Evolutionary conservation across 768 basidiomycete species (phyloP), one percentile per base, ranked within the genome.

Genomic region (Epithele typhae): DNA sequence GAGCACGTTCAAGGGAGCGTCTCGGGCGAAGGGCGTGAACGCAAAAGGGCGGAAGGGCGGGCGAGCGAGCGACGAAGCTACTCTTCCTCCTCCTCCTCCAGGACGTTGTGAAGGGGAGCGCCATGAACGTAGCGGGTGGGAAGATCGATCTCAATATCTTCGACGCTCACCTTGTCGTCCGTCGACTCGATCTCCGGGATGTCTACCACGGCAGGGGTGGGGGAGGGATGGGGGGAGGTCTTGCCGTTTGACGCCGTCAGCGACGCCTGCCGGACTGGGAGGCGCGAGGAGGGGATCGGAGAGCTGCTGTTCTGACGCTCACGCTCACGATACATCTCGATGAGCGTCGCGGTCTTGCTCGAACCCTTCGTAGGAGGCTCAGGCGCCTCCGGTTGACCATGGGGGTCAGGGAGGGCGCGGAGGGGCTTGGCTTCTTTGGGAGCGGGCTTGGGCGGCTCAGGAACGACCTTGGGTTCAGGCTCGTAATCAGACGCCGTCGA

Each of bases 241-340:
- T 30, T 30, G 27, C 43, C 43, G 33, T 34, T 34, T 2, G 59
- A 37, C 10, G 60, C 17, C 30, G 61, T 57, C 8, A 59, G 49
- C 21, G 61, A 60, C 12, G 54, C 58, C 38, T 58, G 50, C 24
- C 64, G 68, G 35, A 73, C 62, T 12, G 66, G 73, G 12, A 65
- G 59, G 40, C 54, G 66, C 46, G 69, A 73, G 9, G 61, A 57
- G 3, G 59, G 50, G 36, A 58, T 42, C 27, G 49, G 43, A 37
- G 47, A 39, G 22, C 25, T 41, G 23, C 45, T 24, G 11, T 37
- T 32, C 19, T 46, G 45, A 71, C 76, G 56, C 75, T 78, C 70
- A 81, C 86, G 59, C 66, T 91, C 84, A 41, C 87, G 79, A 56
- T 89, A 92, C 86, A 92, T 86, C 63, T 90, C 87, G 55, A 91